Evolutionary conservation across 1,284 basidiomycete genomes (phyloP).

Genomic region (Albatrellus sp.): DNA sequence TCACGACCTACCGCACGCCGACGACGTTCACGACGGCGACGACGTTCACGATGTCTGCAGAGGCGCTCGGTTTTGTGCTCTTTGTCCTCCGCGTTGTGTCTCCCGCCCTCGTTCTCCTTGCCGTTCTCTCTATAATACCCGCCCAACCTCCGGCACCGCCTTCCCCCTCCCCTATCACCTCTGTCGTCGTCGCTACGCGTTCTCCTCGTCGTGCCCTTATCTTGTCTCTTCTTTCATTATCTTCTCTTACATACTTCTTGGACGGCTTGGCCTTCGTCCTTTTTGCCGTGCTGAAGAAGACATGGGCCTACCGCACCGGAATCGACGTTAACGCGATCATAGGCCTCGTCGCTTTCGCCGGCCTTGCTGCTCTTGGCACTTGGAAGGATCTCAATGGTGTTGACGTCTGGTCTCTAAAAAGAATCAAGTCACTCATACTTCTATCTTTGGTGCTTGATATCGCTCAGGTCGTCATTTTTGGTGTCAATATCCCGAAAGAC

Average conservation of each 20-base stretch:
- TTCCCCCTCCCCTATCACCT: conserved; percentile 53
- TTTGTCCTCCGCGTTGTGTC: conserved; percentile 50
- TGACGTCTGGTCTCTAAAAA: conserved; percentile 53
- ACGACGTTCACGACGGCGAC: conserved; percentile 9
- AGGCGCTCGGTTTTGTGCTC: conserved; percentile 21
- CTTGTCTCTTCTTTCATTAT: conserved; percentile 51
- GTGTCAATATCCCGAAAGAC: conserved; percentile 29
- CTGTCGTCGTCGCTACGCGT: conserved; percentile 59
- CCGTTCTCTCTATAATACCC: conserved; percentile 46
- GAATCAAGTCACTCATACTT: conserved; percentile 41
- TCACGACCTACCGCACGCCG: conserved; percentile 9
- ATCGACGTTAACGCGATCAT: conserved; percentile 57
- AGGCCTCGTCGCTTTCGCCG: conserved; percentile 55
- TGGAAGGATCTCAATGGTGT: conserved; percentile 67
- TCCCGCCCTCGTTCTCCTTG: conserved; percentile 47
- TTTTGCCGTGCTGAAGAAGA: conserved; percentile 47
- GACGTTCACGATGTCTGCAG: not conserved
- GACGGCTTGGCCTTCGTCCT: conserved; percentile 64
- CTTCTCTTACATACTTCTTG: conserved; percentile 77
- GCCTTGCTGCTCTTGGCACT: conserved; percentile 56
- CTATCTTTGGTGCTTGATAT: conserved; percentile 46
- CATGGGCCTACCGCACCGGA: conserved; percentile 53
- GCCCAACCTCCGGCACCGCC: conserved; percentile 31
- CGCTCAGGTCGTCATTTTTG: conserved; percentile 41
- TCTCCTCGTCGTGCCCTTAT: conserved; percentile 65